These are phyloP conservation scores for Aegle marmelos DNA, from an alignment of 345 rosid genomes.

Conservation along the genomic window DNA sequence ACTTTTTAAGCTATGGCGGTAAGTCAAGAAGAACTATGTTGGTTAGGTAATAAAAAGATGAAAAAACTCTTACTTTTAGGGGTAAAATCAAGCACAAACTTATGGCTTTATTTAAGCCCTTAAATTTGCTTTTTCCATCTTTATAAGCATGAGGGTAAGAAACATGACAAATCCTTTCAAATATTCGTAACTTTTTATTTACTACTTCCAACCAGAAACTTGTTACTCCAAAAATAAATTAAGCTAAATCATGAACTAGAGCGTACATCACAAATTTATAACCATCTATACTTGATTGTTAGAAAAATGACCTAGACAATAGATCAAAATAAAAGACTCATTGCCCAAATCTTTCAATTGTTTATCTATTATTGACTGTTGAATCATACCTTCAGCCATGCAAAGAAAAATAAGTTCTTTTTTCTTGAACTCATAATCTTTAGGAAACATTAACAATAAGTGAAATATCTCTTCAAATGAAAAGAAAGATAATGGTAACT, in stretches of 20 bases:
- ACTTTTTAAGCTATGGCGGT: not conserved
- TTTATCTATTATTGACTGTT: not conserved
- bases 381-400: not conserved
- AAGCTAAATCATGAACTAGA: too few species aligned
- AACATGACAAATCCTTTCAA: not conserved
- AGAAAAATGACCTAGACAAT: too few species aligned
- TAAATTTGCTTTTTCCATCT: not conserved
- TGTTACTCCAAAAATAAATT: too few species aligned
- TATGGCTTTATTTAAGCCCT: not conserved
- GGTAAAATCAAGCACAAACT: constrained; percentile 22
- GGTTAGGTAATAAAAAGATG: not conserved
- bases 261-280: too few species aligned
- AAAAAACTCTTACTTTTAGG: not conserved
- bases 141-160: not conserved
- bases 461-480: not conserved
- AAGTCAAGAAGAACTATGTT: not conserved
- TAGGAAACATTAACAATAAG: not conserved
- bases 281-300: too few species aligned
- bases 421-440: not conserved
- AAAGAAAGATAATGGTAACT: not conserved
- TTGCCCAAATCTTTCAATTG: not conserved
- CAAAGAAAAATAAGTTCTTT: not conserved
- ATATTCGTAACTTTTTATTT: not conserved
- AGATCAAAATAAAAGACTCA: not conserved
- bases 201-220: not conserved